A percentile compares a stretch with the other conserved stretches of the same genome.
Conservation (phyloP, 2,329 filamentous ascomycete genomes). For the Fusarium stilboides region DNA sequence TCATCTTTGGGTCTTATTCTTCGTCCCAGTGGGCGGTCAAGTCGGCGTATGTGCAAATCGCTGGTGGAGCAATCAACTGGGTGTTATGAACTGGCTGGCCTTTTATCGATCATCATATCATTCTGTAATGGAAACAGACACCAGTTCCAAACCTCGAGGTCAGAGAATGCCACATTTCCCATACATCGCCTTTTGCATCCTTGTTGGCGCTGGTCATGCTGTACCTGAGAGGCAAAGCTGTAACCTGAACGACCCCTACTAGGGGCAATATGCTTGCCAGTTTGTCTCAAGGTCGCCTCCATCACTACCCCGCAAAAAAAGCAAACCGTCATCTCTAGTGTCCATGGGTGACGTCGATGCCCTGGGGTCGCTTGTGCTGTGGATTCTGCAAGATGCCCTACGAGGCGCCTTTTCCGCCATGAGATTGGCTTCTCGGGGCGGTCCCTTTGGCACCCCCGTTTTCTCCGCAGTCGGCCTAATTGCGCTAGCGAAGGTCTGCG, state of each 20-base stretch:
- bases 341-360: constrained; percentile 45
- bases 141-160: neutral
- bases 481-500: constrained; percentile 27
- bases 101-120: constrained; percentile 11
- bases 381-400: constrained; percentile 28
- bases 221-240: constrained; percentile 29
- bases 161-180: constrained; percentile 2
- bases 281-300: constrained; percentile 21
- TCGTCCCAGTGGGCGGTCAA: neutral
- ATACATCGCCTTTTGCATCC: constrained; percentile 9
- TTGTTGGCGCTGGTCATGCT: constrained; percentile 17
- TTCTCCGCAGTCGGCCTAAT: constrained; percentile 30
- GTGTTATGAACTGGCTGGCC: constrained; percentile 1
- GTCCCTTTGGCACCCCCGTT: constrained; percentile 36
- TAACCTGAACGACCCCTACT: constrained; percentile 16
- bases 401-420: constrained; percentile 19
- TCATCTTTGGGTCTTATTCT: constrained; percentile 1
- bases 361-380: constrained; percentile 19
- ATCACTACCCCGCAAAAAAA: constrained; percentile 45
- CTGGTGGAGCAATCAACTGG: constrained; percentile 26
- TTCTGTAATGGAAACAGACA: constrained; percentile 1
- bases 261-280: constrained; percentile 21
- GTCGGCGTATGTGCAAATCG: constrained; percentile 3
- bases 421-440: constrained; percentile 36
- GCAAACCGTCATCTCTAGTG: constrained; percentile 21